These are phyloP conservation scores for Recurvomyces mirabilis DNA, from an alignment of 495 filamentous ascomycete species.

Conservation along the genomic window DNA sequence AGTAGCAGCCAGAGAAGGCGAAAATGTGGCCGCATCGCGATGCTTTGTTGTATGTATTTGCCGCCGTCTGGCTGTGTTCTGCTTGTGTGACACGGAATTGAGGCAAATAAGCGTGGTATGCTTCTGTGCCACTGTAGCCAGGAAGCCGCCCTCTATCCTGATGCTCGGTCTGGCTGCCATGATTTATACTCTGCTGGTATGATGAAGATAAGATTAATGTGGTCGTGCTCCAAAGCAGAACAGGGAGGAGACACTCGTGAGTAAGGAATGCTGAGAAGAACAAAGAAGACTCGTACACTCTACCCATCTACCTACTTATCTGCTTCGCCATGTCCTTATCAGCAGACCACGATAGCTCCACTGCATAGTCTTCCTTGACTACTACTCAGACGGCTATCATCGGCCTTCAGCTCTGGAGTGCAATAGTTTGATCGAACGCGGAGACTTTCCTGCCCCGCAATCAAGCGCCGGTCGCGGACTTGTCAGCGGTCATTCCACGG, in stretches of 20 bases:
- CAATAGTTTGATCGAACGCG: background rate
- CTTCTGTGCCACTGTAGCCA: constrained; percentile 2
- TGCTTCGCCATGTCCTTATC: background rate
- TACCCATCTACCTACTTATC: background rate
- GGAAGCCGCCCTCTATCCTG: too few relatives aligned
- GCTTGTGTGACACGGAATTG: background rate
- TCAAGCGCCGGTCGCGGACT: background rate
- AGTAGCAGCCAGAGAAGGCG: background rate
- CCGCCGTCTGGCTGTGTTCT: background rate
- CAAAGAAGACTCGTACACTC: background rate
- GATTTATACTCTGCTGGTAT: too few relatives aligned
- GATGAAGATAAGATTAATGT: too few relatives aligned
- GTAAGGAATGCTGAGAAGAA: background rate
- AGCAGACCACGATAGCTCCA: background rate
- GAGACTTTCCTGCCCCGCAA: background rate
- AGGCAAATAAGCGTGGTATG: constrained; percentile 2
- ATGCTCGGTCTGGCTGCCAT: too few relatives aligned
- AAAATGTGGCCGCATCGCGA: constrained; percentile 7
- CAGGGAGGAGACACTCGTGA: background rate
- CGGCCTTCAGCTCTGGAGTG: constrained; percentile 1
- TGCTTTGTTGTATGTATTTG: background rate
- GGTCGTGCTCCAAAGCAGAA: background rate
- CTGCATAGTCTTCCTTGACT: background rate
- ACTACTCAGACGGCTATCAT: constrained; percentile 1
- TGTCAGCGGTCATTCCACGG: background rate